phyloP scores from a whole-genome alignment of 352 stramenopile genomes.

The Blastocystis sp. region DNA sequence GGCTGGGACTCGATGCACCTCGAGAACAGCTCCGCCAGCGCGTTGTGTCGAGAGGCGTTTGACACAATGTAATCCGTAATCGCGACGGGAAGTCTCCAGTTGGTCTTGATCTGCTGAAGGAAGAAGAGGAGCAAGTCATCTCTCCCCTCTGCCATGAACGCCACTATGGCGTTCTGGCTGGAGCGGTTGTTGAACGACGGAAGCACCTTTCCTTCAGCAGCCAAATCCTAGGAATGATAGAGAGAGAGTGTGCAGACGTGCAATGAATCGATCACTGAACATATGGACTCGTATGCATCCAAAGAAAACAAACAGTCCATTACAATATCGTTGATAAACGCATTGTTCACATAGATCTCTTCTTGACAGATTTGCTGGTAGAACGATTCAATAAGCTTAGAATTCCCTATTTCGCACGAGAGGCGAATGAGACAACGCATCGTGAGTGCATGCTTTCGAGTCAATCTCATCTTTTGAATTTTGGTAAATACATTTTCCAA shows the following conservation, averaged over 20 bases:
- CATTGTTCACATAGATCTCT: constrained; percentile 54
- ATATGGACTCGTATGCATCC: background rate
- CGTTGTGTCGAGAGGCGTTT: background rate
- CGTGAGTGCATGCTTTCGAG: constrained; percentile 47
- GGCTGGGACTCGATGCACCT: constrained; percentile 34
- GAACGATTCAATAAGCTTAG: constrained; percentile 14
- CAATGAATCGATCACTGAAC: constrained; percentile 12
- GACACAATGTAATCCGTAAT: constrained; percentile 42
- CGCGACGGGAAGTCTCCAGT: constrained; percentile 26
- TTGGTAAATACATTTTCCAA: constrained; percentile 44
- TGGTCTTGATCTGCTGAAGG: constrained; percentile 33
- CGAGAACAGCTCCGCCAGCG: background rate
- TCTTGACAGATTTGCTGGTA: constrained; percentile 23
- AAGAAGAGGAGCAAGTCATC: constrained; percentile 35
- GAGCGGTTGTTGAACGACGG: constrained; percentile 58
- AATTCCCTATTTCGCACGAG: constrained; percentile 1
- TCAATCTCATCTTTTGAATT: constrained; percentile 43
- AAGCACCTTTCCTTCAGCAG: background rate
- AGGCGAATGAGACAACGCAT: constrained; percentile 41
- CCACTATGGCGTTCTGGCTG: background rate
- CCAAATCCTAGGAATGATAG: background rate
- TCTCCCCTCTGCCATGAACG: constrained; percentile 8
- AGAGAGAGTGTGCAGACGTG: background rate
- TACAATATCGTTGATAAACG: constrained; percentile 48
- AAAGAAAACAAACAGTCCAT: constrained; percentile 41